phyloP scores from a whole-genome alignment of 306 rosid species.

The Astragalus glycyphyllos region DNA sequence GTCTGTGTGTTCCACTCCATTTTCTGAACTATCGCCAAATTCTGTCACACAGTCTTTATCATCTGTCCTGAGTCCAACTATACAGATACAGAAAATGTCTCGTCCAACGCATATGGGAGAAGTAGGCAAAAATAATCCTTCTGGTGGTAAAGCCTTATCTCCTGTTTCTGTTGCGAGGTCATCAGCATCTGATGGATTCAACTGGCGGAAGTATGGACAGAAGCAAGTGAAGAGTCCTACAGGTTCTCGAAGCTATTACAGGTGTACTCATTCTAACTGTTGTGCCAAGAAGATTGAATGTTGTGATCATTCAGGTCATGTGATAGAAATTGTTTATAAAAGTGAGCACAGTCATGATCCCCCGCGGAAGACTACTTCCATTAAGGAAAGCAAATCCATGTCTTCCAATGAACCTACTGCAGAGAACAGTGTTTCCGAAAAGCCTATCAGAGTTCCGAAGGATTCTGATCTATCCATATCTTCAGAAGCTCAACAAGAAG shows the following conservation, averaged over 20 bases:
- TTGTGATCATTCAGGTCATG: constrained; percentile 66
- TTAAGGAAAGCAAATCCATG: constrained; percentile 57
- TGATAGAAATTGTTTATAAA: constrained; percentile 73
- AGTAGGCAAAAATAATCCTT: constrained; percentile 50
- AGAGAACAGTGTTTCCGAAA: constrained; percentile 48
- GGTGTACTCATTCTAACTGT: constrained; percentile 80
- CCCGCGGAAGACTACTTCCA: constrained; percentile 59
- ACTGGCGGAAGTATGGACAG: constrained; percentile 99
- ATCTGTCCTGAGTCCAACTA: constrained; percentile 57
- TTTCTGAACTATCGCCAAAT: constrained; percentile 68
- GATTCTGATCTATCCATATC: constrained; percentile 63
- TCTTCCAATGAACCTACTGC: constrained; percentile 55
- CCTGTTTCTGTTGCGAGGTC: constrained; percentile 60
- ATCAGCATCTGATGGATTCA: constrained; percentile 88
- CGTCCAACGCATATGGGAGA: constrained; percentile 43
- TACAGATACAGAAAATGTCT: constrained; percentile 48
- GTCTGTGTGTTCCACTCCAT: constrained; percentile 49
- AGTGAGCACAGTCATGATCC: constrained; percentile 89
- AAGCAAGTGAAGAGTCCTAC: constrained; percentile 97
- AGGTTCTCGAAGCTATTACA: constrained; percentile 94
- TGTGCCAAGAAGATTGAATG: constrained; percentile 87
- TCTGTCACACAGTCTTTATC: constrained; percentile 79
- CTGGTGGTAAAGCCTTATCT: constrained; percentile 51
- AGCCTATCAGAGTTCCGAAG: constrained; percentile 43
- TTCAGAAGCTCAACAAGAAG: constrained; percentile 60